A percentile compares a stretch with the other conserved stretches of the same genome.
These are phyloP conservation scores for Chlorella sp. DNA, from an alignment of 139 green algal species.

Conservation along the genomic window DNA sequence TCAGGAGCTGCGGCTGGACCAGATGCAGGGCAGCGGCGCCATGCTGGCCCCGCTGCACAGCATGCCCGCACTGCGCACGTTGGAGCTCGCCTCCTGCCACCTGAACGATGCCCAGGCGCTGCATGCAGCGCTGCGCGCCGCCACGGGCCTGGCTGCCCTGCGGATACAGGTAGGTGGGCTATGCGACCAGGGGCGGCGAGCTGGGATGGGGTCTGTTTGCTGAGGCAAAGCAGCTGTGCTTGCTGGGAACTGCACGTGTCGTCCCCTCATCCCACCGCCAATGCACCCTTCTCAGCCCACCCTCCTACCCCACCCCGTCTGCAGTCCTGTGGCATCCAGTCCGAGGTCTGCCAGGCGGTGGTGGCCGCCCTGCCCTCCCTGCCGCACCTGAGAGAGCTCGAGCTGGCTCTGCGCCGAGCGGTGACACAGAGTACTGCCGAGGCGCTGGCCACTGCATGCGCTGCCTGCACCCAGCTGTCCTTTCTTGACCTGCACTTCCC, in stretches of 20 bases:
- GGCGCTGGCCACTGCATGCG: background rate
- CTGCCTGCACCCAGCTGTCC: constrained; percentile 24
- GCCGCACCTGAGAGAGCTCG: background rate
- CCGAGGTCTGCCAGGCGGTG: constrained; percentile 21
- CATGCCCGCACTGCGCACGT: background rate
- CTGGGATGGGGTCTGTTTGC: no score
- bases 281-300: no score
- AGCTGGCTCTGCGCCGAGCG: constrained; percentile 14
- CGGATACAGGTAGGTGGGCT: constrained; percentile 4
- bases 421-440: background rate
- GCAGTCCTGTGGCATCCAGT: constrained; percentile 27
- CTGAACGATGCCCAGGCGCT: constrained; percentile 5
- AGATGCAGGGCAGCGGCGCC: constrained; percentile 28
- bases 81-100: constrained; percentile 19
- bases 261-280: no score
- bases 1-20: constrained; percentile 25
- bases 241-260: no score
- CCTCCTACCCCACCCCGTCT: background rate
- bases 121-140: background rate
- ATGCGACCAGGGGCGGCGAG: no score
- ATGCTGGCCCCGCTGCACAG: constrained; percentile 4
- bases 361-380: constrained; percentile 1
- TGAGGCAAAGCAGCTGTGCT: background rate
- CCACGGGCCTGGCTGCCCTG: background rate
- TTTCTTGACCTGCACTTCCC: constrained; percentile 19